These are phyloP conservation scores for Hypoxylon sp. DNA, from an alignment of 2,329 filamentous ascomycete genomes.

Conservation along the genomic window DNA sequence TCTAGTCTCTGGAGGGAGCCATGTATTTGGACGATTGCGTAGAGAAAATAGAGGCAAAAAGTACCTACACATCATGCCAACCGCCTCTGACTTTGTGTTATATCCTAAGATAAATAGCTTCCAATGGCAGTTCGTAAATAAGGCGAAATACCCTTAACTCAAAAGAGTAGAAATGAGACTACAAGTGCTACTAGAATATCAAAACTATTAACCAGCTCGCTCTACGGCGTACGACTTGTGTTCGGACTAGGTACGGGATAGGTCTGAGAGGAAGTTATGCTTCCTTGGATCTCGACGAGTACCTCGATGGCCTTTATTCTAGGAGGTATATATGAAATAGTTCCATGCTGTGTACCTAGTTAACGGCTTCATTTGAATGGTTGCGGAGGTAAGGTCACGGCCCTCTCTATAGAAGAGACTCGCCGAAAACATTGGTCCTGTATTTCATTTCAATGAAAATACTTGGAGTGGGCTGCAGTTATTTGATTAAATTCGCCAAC, in stretches of 20 bases:
- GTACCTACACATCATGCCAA: not conserved
- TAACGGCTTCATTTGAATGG: not conserved
- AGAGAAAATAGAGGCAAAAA: slow-evolving; percentile 17
- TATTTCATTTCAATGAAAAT: not conserved
- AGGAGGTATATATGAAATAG: not conserved
- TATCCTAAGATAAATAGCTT: not conserved
- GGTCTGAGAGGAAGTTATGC: not conserved
- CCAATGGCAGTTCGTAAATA: slow-evolving; percentile 3
- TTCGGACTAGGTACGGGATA: not conserved
- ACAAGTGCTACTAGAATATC: not conserved
- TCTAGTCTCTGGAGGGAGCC: slow-evolving; percentile 5
- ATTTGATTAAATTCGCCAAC: not conserved
- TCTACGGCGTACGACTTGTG: not conserved
- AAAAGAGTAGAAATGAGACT: slow-evolving; percentile 6
- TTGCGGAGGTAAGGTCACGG: not conserved
- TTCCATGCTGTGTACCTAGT: not conserved
- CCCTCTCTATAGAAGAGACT: not conserved
- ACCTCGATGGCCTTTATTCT: no score
- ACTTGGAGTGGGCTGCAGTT: not conserved
- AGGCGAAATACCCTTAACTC: no score
- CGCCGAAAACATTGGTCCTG: not conserved
- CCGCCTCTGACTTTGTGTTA: slow-evolving; percentile 4
- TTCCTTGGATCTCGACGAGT: no score
- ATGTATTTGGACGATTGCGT: slow-evolving; percentile 29
- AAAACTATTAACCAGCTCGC: not conserved